Evolutionary conservation across 1,284 basidiomycete species (phyloP).

Genomic region (Rugosomyces carneus): DNA sequence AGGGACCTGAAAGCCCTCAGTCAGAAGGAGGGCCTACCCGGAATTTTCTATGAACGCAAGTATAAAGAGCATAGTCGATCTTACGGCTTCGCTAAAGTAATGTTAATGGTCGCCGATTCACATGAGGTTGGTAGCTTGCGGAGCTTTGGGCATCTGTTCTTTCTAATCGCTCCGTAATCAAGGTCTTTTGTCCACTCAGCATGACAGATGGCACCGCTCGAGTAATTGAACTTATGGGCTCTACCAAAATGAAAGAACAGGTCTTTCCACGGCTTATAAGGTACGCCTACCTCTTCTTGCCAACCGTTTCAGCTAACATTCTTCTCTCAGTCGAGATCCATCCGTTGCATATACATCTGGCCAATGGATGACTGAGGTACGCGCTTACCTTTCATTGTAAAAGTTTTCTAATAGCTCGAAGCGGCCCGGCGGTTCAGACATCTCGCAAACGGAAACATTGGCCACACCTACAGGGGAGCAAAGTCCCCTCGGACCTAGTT

Average conservation of each 20-base stretch:
- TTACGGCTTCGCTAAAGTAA: constrained; percentile 59
- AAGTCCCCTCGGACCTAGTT: constrained; percentile 42
- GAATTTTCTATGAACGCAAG: constrained; percentile 57
- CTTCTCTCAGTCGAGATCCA: constrained; percentile 49
- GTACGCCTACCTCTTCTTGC: constrained; percentile 24
- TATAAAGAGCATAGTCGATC: constrained; percentile 52
- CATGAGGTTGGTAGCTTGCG: constrained; percentile 42
- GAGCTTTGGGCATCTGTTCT: not conserved
- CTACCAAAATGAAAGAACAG: constrained; percentile 49
- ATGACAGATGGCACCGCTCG: constrained; percentile 77
- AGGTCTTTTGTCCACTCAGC: constrained; percentile 66
- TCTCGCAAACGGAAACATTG: constrained; percentile 68
- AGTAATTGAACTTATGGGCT: constrained; percentile 64
- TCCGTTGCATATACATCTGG: constrained; percentile 63
- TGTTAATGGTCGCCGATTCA: constrained; percentile 55
- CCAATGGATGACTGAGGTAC: constrained; percentile 81
- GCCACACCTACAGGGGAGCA: constrained; percentile 36
- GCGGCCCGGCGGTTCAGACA: constrained; percentile 74
- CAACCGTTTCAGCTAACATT: not conserved
- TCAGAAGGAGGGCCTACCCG: constrained; percentile 64
- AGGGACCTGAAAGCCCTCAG: constrained; percentile 62
- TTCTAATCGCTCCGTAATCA: not conserved
- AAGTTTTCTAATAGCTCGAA: constrained; percentile 23
- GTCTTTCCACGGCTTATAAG: constrained; percentile 55
- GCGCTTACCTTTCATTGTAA: constrained; percentile 6